Percentiles rank a stretch among this genome's conserved stretches.
Evolutionary conservation across 345 rosid species (phyloP).

Genomic region (Bruguiera sexangula): DNA sequence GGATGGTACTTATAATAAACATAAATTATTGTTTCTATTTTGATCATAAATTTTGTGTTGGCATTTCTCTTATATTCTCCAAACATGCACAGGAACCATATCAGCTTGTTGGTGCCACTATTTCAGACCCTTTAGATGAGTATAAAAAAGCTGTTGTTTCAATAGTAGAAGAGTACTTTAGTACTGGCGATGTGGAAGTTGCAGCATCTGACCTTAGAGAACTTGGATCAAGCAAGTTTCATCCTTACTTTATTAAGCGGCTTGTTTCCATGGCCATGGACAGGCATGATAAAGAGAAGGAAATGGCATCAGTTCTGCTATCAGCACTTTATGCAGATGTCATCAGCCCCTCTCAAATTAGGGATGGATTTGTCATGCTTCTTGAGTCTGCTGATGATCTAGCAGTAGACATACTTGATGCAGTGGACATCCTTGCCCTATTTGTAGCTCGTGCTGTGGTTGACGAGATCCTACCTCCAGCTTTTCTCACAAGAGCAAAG

Average conservation of each 20-base stretch:
- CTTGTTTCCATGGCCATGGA: conserved; percentile 99
- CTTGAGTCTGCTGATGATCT: conserved; percentile 95
- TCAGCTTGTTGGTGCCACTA: conserved; percentile 72
- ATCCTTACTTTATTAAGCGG: conserved; percentile 85
- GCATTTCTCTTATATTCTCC: conserved; percentile 12
- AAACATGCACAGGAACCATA: conserved; percentile 64
- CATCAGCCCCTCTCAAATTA: conserved; percentile 75
- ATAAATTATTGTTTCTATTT: background rate
- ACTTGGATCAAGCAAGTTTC: conserved; percentile 85
- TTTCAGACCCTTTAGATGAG: conserved; percentile 88
- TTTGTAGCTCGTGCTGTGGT: conserved; percentile 92
- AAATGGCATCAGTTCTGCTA: conserved; percentile 94
- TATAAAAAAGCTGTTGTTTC: conserved; percentile 87
- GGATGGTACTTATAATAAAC: no score
- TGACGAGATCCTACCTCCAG: conserved; percentile 93
- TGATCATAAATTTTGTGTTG: background rate
- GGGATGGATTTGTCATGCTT: conserved; percentile 96
- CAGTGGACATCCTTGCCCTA: conserved; percentile 91
- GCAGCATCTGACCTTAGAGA: conserved; percentile 96
- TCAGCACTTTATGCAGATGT: conserved; percentile 93
- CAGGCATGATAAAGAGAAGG: conserved; percentile 97
- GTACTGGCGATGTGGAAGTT: conserved; percentile 81
- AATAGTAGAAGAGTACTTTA: conserved; percentile 83
- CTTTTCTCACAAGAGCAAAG: conserved; percentile 76
- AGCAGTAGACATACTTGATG: conserved; percentile 84